Conservation (phyloP, 345 rosid genomes). For the Salix udensis region DNA sequence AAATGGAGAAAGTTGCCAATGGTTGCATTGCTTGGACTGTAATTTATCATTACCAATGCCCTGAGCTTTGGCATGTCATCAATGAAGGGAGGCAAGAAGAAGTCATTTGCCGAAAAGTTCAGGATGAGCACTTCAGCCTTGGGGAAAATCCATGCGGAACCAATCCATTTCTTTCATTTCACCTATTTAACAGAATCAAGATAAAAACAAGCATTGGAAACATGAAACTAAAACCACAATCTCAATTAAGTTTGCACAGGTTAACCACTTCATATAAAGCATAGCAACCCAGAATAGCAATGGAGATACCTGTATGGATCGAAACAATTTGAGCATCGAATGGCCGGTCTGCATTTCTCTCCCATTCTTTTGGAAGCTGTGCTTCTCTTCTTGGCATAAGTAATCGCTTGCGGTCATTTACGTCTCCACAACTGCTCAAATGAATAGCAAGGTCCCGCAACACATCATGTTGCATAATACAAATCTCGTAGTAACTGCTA, state of each 20-base stretch:
- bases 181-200: conserved; percentile 34
- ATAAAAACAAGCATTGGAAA: background rate
- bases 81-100: conserved; percentile 74
- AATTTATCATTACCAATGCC: conserved; percentile 66
- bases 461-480: conserved; percentile 83
- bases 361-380: conserved; percentile 77
- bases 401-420: conserved; percentile 47
- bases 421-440: conserved; percentile 39
- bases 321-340: conserved; percentile 78
- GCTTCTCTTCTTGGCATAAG: conserved; percentile 71
- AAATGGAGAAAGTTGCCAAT: conserved; percentile 53
- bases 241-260: background rate
- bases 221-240: background rate
- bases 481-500: conserved; percentile 65
- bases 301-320: conserved; percentile 57
- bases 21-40: conserved; percentile 46
- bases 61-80: conserved; percentile 69
- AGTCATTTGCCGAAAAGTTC: conserved; percentile 58
- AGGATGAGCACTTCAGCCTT: conserved; percentile 79
- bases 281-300: background rate
- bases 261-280: background rate
- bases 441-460: conserved; percentile 81
- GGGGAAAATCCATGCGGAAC: conserved; percentile 76
- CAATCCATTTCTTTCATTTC: conserved; percentile 84
- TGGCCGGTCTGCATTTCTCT: conserved; percentile 51